phyloP scores from a whole-genome alignment of 441 rosid genomes.

The Lagerstroemia fauriei region DNA sequence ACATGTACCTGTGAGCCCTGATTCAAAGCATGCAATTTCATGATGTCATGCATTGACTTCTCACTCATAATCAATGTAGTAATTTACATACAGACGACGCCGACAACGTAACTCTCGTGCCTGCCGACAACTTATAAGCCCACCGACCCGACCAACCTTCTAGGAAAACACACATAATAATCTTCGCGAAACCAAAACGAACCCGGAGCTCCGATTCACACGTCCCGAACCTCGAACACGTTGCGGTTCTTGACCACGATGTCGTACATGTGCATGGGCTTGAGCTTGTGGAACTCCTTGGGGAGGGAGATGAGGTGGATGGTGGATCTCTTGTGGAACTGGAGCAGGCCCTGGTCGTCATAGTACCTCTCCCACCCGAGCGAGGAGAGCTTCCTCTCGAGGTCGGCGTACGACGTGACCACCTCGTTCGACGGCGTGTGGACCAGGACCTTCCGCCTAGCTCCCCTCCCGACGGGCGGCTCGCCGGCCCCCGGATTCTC shows the following conservation, averaged over 20 bases:
- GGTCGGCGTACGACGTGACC: slow-evolving; percentile 56
- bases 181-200: not conserved
- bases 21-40: too few relatives aligned
- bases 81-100: not conserved
- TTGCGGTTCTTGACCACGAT: slow-evolving; percentile 76
- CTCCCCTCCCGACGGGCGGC: slow-evolving; percentile 24
- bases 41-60: not conserved
- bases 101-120: not conserved
- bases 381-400: slow-evolving; percentile 51
- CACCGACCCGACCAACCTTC: not conserved
- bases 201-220: slow-evolving; percentile 26
- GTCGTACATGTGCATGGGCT: slow-evolving; percentile 75
- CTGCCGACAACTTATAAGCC: not conserved
- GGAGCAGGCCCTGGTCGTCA: slow-evolving; percentile 62
- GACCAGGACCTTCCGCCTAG: slow-evolving; percentile 56
- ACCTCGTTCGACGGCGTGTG: slow-evolving; percentile 59
- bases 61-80: not conserved
- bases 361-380: slow-evolving; percentile 85
- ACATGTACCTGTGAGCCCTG: too few relatives aligned
- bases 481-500: slow-evolving; percentile 54
- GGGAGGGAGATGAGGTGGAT: slow-evolving; percentile 79
- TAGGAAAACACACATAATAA: not conserved
- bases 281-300: slow-evolving; percentile 62
- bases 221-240: slow-evolving; percentile 66
- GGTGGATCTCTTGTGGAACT: slow-evolving; percentile 68